A percentile compares a stretch with the other conserved stretches of the same genome.
Conservation (phyloP, 2,329 filamentous ascomycete genomes). For the Talaromyces funiculosus region DNA sequence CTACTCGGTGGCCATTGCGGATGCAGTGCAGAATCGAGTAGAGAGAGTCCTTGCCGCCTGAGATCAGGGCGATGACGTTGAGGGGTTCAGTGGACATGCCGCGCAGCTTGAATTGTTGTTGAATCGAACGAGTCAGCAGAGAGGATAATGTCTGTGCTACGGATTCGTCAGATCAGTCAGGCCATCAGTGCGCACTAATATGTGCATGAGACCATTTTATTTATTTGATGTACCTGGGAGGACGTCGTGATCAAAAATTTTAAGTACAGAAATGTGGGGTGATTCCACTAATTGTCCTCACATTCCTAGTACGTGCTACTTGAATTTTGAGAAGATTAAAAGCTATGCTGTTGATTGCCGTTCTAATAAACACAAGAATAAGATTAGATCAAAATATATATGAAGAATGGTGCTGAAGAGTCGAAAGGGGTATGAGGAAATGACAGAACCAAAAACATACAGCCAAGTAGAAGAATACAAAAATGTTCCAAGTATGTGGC, state of each 20-base stretch:
- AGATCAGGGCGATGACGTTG: conserved; percentile 86
- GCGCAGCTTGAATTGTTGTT: not conserved
- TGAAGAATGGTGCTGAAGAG: not conserved
- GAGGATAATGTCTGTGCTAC: not conserved
- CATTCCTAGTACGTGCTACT: too few relatives aligned
- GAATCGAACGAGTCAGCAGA: not conserved
- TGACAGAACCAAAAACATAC: conserved; percentile 15
- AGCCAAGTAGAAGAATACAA: conserved; percentile 27
- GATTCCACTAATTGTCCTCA: not conserved
- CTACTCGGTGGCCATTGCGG: conserved; percentile 73
- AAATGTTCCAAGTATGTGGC: conserved; percentile 25
- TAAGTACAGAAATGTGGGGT: not conserved
- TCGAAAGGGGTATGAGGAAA: conserved; percentile 30
- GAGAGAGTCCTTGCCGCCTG: conserved; percentile 95
- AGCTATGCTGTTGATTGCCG: not conserved
- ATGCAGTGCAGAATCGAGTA: conserved; percentile 88
- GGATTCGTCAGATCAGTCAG: not conserved
- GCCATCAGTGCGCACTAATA: not conserved
- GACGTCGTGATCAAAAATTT: not conserved
- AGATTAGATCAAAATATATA: conserved; percentile 4
- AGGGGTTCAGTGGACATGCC: conserved; percentile 22
- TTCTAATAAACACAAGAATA: not conserved
- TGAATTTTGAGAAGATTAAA: not conserved
- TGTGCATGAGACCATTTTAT: not conserved
- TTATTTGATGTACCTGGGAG: too few relatives aligned